Evolutionary conservation across 371 early-diverging fungal genomes (phyloP).

Genomic region (Haplosporangium sp.): DNA sequence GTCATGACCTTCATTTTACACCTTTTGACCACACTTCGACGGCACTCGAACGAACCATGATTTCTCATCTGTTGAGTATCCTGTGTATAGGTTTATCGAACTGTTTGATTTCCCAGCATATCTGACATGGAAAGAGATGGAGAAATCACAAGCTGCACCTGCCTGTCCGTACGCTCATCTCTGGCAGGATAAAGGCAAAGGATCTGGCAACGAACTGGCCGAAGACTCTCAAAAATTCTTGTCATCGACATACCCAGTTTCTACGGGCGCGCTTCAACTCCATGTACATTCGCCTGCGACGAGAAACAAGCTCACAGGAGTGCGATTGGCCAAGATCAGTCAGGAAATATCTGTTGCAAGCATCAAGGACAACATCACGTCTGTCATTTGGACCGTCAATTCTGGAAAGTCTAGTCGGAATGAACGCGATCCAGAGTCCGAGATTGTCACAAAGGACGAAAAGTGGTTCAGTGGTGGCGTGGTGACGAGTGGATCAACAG

Average conservation of each 20-base stretch:
- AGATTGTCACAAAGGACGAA: constrained; percentile 47
- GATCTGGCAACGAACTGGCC: constrained; percentile 32
- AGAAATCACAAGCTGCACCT: constrained; percentile 56
- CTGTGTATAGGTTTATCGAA: constrained; percentile 56
- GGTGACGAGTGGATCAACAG: constrained; percentile 4
- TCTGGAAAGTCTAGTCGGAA: constrained; percentile 20
- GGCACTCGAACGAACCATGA: background rate
- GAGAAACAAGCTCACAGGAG: constrained; percentile 25
- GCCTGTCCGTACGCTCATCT: constrained; percentile 71
- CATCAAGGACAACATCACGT: constrained; percentile 18
- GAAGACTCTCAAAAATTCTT: constrained; percentile 41
- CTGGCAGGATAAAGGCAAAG: constrained; percentile 66
- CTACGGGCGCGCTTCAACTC: constrained; percentile 31
- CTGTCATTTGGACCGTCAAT: constrained; percentile 41
- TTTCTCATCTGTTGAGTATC: background rate
- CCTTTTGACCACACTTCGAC: too few species aligned
- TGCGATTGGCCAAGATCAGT: constrained; percentile 39
- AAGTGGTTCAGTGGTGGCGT: constrained; percentile 51
- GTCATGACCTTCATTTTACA: background rate
- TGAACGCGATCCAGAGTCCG: constrained; percentile 41
- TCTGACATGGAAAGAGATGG: constrained; percentile 58
- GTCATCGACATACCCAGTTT: constrained; percentile 31
- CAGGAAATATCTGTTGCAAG: constrained; percentile 11
- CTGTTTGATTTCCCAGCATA: constrained; percentile 60
- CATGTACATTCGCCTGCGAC: constrained; percentile 45